Evolutionary conservation across 1,139 yeast genomes (phyloP), one percentile per base, ranked within the genome.

Genomic region (Taphrina communis): DNA sequence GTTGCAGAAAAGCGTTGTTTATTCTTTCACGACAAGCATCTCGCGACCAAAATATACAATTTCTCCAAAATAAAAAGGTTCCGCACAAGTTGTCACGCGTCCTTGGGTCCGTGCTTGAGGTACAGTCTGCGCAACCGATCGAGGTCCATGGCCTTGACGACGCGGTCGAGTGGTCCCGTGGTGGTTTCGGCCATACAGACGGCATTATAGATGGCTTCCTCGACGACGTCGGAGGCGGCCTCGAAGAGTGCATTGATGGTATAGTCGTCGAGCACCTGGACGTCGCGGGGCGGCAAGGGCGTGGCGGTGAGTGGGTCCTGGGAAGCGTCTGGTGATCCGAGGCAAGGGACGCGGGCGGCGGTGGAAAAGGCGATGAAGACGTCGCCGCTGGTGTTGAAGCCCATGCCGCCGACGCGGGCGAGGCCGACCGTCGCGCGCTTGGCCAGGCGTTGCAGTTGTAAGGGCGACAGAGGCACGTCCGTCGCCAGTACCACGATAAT

Each of bases 331-430:
- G 46, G 38, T 17, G 60, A 56, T 17, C 60, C 60, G 8, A 56
- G 50, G 17, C 60, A 56, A 31, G 60, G 60, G n/a, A 56, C 41
- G 36, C 19, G 19, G 11, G 60, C 60, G n/a, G 60, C 60, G n/a
- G 60, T 56, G 14, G 60, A 56, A 21, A 56, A 56, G 25, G 60
- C 60, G 21, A 56, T 31, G 36, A 56, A 56, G 46, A 56, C 60
- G 50, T 56, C 60, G 9, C 60, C 60, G 50, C 60, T 56, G 4
- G 60, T 56, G 36, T 56, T 56, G 50, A 39, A 41, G 8, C 60
- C 60, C 60, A 56, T 56, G 1, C 60, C 60, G 2, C 60, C 60
- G 35, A 56, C 60, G 39, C 60, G n/a, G n/a, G 60, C 25, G n/a
- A 56, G 50, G 2, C 60, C 60, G 9, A 56, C 60, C 6, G 60